These are phyloP conservation scores for Aureobasidium musti DNA, from an alignment of 2,329 filamentous ascomycete genomes.

Conservation along the genomic window DNA sequence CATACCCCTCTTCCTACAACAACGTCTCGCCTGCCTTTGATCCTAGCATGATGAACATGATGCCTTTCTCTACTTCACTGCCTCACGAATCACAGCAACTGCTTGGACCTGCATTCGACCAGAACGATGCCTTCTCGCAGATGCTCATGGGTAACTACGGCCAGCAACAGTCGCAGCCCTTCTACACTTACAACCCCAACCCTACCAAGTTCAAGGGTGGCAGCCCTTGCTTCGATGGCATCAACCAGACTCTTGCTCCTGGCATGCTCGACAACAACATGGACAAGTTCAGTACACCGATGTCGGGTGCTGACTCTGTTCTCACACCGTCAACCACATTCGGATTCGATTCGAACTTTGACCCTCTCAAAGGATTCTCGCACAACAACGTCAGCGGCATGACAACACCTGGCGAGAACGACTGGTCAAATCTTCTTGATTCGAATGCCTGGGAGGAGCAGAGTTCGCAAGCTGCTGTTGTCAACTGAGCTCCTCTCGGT, in stretches of 20 bases:
- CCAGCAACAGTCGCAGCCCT: constrained; percentile 43
- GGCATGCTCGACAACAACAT: constrained; percentile 40
- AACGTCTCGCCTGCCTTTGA: constrained; percentile 36
- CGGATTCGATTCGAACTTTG: constrained; percentile 32
- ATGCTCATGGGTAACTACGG: constrained; percentile 52
- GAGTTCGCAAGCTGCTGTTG: constrained; percentile 24
- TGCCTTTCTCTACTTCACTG: constrained; percentile 53
- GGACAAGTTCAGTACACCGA: constrained; percentile 33
- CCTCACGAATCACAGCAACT: constrained; percentile 58
- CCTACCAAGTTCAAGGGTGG: constrained; percentile 37
- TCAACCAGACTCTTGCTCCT: constrained; percentile 47
- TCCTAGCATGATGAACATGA: constrained; percentile 41
- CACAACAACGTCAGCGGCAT: constrained; percentile 34
- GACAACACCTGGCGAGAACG: constrained; percentile 34
- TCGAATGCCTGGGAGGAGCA: constrained; percentile 33
- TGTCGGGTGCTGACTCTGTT: constrained; percentile 36
- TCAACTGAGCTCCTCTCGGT: background rate
- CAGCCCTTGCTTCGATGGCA: constrained; percentile 39
- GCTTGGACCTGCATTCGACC: constrained; percentile 51
- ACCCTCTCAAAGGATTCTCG: constrained; percentile 34
- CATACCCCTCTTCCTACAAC: constrained; percentile 12
- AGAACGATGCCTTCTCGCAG: constrained; percentile 49
- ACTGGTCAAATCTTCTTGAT: constrained; percentile 39
- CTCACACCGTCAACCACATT: constrained; percentile 33
- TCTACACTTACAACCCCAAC: constrained; percentile 52